Conservation (phyloP, 202 grass and related monocot species). For the Setaria viridis region DNA sequence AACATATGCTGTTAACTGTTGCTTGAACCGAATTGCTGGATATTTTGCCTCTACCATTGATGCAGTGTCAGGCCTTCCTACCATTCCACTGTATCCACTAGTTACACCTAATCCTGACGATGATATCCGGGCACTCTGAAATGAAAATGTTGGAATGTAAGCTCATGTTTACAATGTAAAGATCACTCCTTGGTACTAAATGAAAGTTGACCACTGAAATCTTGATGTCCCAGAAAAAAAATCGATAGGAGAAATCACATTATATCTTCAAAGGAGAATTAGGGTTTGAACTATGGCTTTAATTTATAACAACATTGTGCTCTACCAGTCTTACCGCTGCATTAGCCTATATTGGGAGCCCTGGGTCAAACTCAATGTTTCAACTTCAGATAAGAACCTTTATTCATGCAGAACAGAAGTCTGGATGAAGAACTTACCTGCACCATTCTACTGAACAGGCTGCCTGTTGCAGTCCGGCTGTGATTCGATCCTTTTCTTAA, state of each 20-base stretch:
- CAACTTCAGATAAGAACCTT: constrained; percentile 38
- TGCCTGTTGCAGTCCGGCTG: constrained; percentile 62
- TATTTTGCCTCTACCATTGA: constrained; percentile 90
- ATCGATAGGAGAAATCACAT: background rate
- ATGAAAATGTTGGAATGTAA: constrained; percentile 39
- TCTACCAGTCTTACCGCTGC: background rate
- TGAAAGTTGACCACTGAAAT: constrained; percentile 1
- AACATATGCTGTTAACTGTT: constrained; percentile 87
- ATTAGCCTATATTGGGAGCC: background rate
- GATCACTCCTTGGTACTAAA: constrained; percentile 14
- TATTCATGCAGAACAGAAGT: constrained; percentile 29
- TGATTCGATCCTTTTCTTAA: constrained; percentile 59
- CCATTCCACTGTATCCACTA: constrained; percentile 90
- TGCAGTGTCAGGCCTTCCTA: constrained; percentile 59
- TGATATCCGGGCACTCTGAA: constrained; percentile 75
- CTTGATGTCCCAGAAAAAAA: background rate
- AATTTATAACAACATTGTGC: background rate
- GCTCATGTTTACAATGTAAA: constrained; percentile 31
- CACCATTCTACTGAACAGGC: constrained; percentile 83
- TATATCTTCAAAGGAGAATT: background rate
- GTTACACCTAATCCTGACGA: constrained; percentile 70
- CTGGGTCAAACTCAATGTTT: background rate
- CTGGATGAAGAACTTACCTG: constrained; percentile 57
- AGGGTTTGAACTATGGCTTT: background rate
- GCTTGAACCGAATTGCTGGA: constrained; percentile 93